phyloP scores from a whole-genome alignment of 352 stramenopile species.

The Thraustochytrium striatum region DNA sequence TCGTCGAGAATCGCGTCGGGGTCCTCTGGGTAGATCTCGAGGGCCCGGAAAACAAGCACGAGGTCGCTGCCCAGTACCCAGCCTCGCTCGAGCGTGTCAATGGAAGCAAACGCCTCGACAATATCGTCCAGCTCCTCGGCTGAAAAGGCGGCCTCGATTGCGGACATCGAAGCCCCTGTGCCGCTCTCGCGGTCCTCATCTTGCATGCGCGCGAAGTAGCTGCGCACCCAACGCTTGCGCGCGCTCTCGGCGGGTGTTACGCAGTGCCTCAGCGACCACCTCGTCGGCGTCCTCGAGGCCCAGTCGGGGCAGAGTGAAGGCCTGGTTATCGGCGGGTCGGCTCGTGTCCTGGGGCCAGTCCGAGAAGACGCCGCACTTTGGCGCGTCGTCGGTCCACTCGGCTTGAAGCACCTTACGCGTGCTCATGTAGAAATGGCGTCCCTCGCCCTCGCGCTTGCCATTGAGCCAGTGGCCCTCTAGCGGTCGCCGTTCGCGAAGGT shows the following conservation, averaged over 20 bases:
- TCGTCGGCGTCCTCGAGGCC: slow-evolving; percentile 66
- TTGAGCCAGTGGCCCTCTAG: slow-evolving; percentile 79
- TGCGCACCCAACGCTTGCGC: background rate
- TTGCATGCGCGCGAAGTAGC: background rate
- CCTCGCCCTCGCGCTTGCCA: slow-evolving; percentile 78
- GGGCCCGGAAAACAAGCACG: background rate
- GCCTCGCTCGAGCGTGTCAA: background rate
- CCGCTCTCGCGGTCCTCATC: background rate
- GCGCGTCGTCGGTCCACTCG: slow-evolving; percentile 72
- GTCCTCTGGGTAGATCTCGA: slow-evolving; percentile 35
- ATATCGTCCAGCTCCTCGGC: slow-evolving; percentile 39
- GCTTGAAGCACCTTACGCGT: slow-evolving; percentile 78
- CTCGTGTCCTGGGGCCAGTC: slow-evolving; percentile 35
- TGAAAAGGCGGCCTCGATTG: no score
- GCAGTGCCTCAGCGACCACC: slow-evolving; percentile 69
- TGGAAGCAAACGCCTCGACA: background rate
- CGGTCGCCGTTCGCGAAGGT: slow-evolving; percentile 74
- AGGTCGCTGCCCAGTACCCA: background rate
- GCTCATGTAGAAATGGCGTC: slow-evolving; percentile 72
- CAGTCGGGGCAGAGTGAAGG: slow-evolving; percentile 69
- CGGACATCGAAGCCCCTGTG: background rate
- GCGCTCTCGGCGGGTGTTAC: background rate
- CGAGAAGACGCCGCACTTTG: slow-evolving; percentile 65
- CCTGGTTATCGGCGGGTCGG: background rate
- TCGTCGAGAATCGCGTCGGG: slow-evolving; percentile 29